Evolutionary conservation across 108 stramenopile species (phyloP).

Genomic region (Discostella pseudostelligera): DNA sequence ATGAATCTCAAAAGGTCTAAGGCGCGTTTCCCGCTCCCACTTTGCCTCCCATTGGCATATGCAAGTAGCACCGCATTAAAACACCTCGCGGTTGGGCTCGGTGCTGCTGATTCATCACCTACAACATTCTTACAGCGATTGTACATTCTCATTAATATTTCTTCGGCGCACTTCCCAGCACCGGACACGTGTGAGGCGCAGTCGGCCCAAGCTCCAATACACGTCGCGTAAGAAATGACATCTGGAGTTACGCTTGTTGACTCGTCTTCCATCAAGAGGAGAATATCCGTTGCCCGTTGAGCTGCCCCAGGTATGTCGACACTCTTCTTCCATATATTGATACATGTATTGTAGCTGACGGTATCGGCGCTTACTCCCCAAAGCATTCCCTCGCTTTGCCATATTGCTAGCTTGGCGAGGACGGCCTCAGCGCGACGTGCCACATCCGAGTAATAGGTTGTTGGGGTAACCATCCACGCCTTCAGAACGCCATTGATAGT

Average conservation of each 20-base stretch:
- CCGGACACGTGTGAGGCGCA: conserved; percentile 7
- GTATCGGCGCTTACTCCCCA: conserved; percentile 33
- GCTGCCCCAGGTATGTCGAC: conserved; percentile 47
- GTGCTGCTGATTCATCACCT: conserved; percentile 4
- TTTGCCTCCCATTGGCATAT: conserved; percentile 32
- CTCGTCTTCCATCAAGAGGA: conserved; percentile 32
- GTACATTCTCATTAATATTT: conserved; percentile 41
- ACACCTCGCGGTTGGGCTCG: conserved; percentile 34
- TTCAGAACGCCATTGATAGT: conserved; percentile 40
- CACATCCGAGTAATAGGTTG: conserved; percentile 13
- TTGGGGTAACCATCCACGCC: conserved; percentile 46
- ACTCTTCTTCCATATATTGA: conserved; percentile 67
- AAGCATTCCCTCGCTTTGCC: conserved; percentile 38
- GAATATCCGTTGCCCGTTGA: conserved; percentile 41
- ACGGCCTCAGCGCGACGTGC: conserved; percentile 40
- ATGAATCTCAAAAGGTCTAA: conserved; percentile 32
- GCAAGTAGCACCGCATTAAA: conserved; percentile 43
- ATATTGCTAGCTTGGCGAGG: conserved; percentile 34
- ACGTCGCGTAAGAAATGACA: conserved; percentile 34
- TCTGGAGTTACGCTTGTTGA: conserved; percentile 21
- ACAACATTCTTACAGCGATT: conserved; percentile 10
- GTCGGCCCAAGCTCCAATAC: conserved; percentile 42
- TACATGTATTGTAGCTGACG: conserved; percentile 50
- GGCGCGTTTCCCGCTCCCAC: conserved; percentile 36
- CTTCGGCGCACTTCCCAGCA: conserved; percentile 30